These are phyloP conservation scores for Dissophora globulifera DNA, from an alignment of 192 early-diverging fungal genomes.

Conservation along the genomic window DNA sequence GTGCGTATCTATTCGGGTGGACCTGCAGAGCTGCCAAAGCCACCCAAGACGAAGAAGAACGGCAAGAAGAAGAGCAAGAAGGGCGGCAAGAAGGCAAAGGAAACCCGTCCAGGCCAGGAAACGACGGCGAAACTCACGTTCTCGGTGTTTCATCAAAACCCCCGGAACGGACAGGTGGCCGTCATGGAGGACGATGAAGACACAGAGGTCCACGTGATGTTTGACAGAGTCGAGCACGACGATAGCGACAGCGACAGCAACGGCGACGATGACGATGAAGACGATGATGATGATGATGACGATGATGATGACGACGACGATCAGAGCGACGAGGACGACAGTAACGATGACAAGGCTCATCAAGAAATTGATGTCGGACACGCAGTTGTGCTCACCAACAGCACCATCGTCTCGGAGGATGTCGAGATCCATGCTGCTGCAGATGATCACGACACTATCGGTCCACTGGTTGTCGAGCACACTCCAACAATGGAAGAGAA, in stretches of 20 bases:
- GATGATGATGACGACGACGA: background rate
- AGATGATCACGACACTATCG: too few species aligned
- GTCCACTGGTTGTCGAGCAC: too few species aligned
- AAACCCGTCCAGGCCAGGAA: too few species aligned
- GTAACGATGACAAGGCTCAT: too few species aligned
- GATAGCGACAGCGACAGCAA: slow-evolving; percentile 11
- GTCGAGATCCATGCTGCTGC: too few species aligned
- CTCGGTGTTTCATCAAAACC: slow-evolving; percentile 39
- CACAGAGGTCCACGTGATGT: slow-evolving; percentile 13
- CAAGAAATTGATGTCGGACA: too few species aligned
- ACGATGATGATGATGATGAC: slow-evolving; percentile 8
- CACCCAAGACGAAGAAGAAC: slow-evolving; percentile 17
- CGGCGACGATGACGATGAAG: slow-evolving; percentile 5
- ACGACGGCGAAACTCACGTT: slow-evolving; percentile 14
- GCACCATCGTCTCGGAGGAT: too few species aligned
- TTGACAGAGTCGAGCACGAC: slow-evolving; percentile 1
- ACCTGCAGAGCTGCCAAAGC: slow-evolving; percentile 18
- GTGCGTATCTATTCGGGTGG: slow-evolving; percentile 47
- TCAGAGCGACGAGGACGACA: too few species aligned
- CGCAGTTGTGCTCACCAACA: too few species aligned
- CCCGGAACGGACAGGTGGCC: slow-evolving; percentile 19
- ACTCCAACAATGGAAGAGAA: too few species aligned
- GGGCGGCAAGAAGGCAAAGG: background rate
- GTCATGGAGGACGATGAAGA: slow-evolving; percentile 19
- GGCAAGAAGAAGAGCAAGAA: background rate